Conservation (phyloP, 805 yeast genomes). For the Suhomyces tanzawaensis region DNA sequence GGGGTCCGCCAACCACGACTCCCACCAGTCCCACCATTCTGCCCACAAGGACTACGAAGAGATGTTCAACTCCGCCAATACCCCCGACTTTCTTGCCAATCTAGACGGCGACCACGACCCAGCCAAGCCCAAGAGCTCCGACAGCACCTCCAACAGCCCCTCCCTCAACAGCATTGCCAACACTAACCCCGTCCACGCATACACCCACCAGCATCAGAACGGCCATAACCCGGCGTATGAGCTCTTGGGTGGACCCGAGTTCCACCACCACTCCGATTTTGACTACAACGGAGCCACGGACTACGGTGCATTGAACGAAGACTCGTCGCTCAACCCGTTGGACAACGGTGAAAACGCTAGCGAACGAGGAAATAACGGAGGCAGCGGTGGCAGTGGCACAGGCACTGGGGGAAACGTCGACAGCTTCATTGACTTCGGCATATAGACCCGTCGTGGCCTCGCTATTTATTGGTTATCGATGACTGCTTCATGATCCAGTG, state of each 20-base stretch:
- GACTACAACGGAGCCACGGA: constrained; percentile 10
- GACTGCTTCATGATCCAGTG: neutral
- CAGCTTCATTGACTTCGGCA: constrained; percentile 19
- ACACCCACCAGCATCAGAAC: constrained; percentile 10
- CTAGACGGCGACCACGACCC: neutral
- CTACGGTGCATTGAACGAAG: neutral
- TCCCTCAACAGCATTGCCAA: constrained; percentile 7
- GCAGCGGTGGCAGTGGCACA: constrained; percentile 6
- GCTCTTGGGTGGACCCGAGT: constrained; percentile 1
- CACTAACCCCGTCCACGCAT: constrained; percentile 13
- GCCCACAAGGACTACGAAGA: constrained; percentile 1
- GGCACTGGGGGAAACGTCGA: constrained; percentile 21
- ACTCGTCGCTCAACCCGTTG: constrained; percentile 5
- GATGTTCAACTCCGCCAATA: constrained; percentile 5
- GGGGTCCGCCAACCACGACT: neutral
- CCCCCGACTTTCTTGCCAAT: constrained; percentile 17
- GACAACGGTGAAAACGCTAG: neutral
- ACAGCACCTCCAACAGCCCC: constrained; percentile 10
- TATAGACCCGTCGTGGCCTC: neutral
- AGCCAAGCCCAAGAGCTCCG: neutral
- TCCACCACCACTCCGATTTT: constrained; percentile 7
- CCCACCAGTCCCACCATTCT: neutral
- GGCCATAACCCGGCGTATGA: constrained; percentile 1
- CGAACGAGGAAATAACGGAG: neutral
- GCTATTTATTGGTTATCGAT: neutral